Conservation (phyloP, 768 basidiomycete species). For the Punctularia strigosozonata region DNA sequence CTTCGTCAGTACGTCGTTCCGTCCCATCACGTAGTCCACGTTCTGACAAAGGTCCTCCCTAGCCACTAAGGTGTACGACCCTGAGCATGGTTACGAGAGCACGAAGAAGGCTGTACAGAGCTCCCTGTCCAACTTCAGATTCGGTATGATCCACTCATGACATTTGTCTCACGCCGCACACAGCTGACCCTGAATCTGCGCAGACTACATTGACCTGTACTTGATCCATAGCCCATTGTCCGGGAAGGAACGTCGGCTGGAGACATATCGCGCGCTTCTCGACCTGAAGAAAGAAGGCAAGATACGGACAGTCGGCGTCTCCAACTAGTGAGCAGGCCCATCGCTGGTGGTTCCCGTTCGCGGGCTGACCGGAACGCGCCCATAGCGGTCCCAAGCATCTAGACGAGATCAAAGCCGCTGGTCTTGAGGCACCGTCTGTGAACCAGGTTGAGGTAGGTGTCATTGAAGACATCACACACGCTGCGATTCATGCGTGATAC, state of each 20-base stretch:
- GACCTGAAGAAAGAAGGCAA: conserved; percentile 54
- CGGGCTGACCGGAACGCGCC: not conserved
- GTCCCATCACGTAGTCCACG: not conserved
- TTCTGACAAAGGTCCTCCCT: not conserved
- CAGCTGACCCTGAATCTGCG: conserved; percentile 6
- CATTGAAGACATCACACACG: not conserved
- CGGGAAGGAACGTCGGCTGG: conserved; percentile 58
- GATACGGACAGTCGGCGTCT: conserved; percentile 65
- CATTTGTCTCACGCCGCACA: not conserved
- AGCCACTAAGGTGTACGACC: not conserved
- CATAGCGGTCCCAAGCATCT: conserved; percentile 35
- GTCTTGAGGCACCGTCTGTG: conserved; percentile 53
- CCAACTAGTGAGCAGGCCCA: conserved; percentile 53
- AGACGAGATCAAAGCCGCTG: conserved; percentile 56
- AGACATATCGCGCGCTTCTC: conserved; percentile 57
- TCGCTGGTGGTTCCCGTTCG: not conserved
- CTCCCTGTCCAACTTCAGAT: conserved; percentile 45
- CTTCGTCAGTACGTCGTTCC: conserved; percentile 49
- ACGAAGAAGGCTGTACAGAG: conserved; percentile 36
- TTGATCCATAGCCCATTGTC: conserved; percentile 66
- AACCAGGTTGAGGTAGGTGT: conserved; percentile 68
- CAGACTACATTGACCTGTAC: conserved; percentile 63
- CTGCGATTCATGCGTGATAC: not conserved
- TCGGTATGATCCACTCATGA: conserved; percentile 32
- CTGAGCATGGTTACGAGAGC: conserved; percentile 16